Conservation (phyloP, 331 rosid genomes). For the Quercus tomentella region DNA sequence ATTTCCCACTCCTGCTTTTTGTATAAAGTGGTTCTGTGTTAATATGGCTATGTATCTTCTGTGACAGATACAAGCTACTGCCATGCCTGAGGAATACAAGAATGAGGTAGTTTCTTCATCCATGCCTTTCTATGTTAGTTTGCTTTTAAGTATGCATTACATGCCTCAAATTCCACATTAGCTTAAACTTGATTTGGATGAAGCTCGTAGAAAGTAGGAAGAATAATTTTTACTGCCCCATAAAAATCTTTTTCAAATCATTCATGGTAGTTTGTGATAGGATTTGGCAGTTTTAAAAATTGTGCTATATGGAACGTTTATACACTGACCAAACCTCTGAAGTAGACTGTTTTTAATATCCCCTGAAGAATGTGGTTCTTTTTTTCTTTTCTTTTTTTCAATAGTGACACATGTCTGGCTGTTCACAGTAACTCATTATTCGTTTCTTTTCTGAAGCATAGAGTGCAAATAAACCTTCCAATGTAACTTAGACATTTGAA, state of each 20-base stretch:
- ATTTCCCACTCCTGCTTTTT: background rate
- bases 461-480: background rate
- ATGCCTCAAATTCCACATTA: background rate
- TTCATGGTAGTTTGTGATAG: background rate
- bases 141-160: background rate
- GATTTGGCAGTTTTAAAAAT: background rate
- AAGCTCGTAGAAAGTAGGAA: background rate
- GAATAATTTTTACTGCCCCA: background rate
- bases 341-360: no score
- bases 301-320: background rate
- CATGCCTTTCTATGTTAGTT: conserved; percentile 6
- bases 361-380: background rate
- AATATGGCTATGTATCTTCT: conserved; percentile 12
- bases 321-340: background rate
- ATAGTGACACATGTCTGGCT: background rate
- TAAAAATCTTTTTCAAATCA: background rate
- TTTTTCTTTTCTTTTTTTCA: background rate
- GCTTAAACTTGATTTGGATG: background rate
- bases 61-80: conserved; percentile 44
- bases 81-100: conserved; percentile 52
- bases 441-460: background rate
- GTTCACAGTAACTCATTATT: background rate
- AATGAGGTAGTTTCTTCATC: conserved; percentile 41
- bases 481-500: background rate
- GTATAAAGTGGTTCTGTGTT: background rate